These are phyloP conservation scores for Chrysoporthe puriensis DNA, from an alignment of 2,329 filamentous ascomycete species.

Conservation along the genomic window DNA sequence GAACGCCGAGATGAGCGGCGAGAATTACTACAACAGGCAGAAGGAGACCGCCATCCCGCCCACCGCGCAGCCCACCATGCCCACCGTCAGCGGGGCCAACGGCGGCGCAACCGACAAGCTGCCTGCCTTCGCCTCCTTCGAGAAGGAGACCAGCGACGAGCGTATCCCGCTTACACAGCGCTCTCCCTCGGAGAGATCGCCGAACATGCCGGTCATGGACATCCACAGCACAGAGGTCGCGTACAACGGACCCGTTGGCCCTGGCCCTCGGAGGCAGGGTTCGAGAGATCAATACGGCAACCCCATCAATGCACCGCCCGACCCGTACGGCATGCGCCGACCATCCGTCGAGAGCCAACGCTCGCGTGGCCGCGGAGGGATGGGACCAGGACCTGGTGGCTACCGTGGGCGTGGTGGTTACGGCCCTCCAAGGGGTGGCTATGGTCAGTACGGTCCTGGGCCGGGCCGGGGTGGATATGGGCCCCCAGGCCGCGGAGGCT, in stretches of 20 bases:
- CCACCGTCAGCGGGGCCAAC: constrained; percentile 59
- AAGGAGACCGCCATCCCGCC: constrained; percentile 51
- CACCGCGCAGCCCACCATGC: constrained; percentile 60
- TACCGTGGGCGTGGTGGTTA: constrained; percentile 9
- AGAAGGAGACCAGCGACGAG: constrained; percentile 71
- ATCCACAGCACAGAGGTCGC: constrained; percentile 42
- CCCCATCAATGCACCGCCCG: constrained; percentile 47
- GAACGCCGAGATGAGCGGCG: constrained; percentile 96
- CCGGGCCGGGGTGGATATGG: constrained; percentile 42
- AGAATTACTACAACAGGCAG: constrained; percentile 81
- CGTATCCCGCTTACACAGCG: constrained; percentile 70
- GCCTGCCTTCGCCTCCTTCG: constrained; percentile 66
- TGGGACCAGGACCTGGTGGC: constrained; percentile 32
- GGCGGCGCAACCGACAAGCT: constrained; percentile 49
- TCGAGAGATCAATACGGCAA: constrained; percentile 70
- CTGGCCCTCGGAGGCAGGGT: constrained; percentile 40
- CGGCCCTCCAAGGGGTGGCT: constrained; percentile 30
- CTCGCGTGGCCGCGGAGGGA: constrained; percentile 57
- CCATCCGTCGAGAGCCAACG: constrained; percentile 53
- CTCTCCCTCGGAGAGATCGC: constrained; percentile 63
- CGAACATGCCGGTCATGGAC: constrained; percentile 48
- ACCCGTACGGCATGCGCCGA: constrained; percentile 51
- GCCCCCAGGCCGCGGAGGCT: constrained; percentile 31
- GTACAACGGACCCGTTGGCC: constrained; percentile 37
- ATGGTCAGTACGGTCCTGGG: constrained; percentile 37